Evolutionary conservation across 2,329 filamentous ascomycete species (phyloP).

Genomic region (Stachybotrys chartarum): DNA sequence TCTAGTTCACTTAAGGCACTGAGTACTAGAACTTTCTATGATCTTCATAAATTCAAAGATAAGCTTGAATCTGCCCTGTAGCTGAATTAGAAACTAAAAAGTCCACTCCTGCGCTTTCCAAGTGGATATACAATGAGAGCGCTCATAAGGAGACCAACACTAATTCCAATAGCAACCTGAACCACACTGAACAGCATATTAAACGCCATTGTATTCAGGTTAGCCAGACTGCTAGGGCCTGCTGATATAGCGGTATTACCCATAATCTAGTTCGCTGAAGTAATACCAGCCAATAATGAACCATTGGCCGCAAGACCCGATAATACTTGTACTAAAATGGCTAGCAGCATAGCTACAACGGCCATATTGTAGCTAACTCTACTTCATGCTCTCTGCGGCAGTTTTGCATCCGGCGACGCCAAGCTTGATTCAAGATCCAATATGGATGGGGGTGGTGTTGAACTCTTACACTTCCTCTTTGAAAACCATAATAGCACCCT

Average conservation of each 20-base stretch:
- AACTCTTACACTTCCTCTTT: slow-evolving; percentile 16
- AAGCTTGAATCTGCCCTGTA: too few relatives aligned
- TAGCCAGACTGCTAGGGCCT: slow-evolving; percentile 13
- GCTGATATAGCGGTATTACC: slow-evolving; percentile 28
- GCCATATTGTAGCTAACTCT: slow-evolving; percentile 67
- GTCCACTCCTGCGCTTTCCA: slow-evolving; percentile 49
- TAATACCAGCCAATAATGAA: slow-evolving; percentile 52
- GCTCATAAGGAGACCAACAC: slow-evolving; percentile 51
- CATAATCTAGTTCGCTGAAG: slow-evolving; percentile 47
- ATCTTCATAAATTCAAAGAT: too few relatives aligned
- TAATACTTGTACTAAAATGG: slow-evolving; percentile 69
- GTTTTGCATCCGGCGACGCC: slow-evolving; percentile 11
- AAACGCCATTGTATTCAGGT: slow-evolving; percentile 39
- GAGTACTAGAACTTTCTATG: too few relatives aligned
- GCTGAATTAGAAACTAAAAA: slow-evolving; percentile 42
- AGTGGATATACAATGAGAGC: slow-evolving; percentile 48
- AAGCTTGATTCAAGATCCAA: slow-evolving; percentile 25
- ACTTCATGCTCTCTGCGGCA: slow-evolving; percentile 22
- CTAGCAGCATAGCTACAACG: slow-evolving; percentile 77
- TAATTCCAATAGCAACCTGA: slow-evolving; percentile 55
- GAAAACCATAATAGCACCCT: slow-evolving; percentile 29
- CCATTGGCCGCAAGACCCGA: slow-evolving; percentile 53
- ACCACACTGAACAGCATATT: slow-evolving; percentile 51
- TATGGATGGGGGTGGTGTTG: slow-evolving; percentile 21
- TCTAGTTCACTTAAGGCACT: too few relatives aligned